A percentile compares a stretch with the other conserved stretches of the same genome.
Conservation (phyloP, 78 protist genomes). For the Emiliania huxleyi region DNA sequence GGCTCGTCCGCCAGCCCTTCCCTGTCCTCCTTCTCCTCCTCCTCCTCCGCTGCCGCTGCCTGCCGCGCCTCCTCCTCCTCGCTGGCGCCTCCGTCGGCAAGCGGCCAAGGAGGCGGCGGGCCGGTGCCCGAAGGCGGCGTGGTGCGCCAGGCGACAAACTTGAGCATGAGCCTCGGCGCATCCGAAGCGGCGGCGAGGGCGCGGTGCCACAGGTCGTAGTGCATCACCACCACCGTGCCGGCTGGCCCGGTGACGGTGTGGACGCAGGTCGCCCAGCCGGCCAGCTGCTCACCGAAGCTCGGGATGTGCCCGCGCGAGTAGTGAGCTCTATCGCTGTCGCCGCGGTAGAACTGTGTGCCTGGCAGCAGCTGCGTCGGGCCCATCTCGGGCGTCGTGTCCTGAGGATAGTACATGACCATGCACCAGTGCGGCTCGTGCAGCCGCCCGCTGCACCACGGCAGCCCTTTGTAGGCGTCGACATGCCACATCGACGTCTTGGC, state of each 20-base stretch:
- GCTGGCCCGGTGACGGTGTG: background rate
- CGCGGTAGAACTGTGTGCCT: background rate
- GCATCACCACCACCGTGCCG: constrained; percentile 5
- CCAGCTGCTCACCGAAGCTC: background rate
- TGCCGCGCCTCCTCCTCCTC: too few species aligned
- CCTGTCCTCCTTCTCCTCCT: background rate
- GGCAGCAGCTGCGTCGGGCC: constrained; percentile 13
- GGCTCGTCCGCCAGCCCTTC: background rate
- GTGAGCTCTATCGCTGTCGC: background rate
- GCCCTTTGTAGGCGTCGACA: background rate
- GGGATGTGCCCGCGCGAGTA: constrained; percentile 18
- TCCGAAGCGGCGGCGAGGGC: background rate
- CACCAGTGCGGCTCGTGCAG: background rate
- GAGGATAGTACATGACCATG: background rate
- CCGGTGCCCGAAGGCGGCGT: background rate
- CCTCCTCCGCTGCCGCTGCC: background rate
- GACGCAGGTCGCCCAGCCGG: background rate
- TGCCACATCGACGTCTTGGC: constrained; percentile 1
- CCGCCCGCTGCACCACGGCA: background rate
- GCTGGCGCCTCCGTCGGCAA: background rate
- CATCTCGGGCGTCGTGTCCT: background rate
- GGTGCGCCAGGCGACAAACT: constrained; percentile 11
- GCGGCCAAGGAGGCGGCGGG: background rate
- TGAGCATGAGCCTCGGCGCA: background rate
- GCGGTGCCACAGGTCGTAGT: constrained; percentile 20